Evolutionary conservation across 192 early-diverging fungal genomes (phyloP).

Genomic region (Backusella psychrophila): DNA sequence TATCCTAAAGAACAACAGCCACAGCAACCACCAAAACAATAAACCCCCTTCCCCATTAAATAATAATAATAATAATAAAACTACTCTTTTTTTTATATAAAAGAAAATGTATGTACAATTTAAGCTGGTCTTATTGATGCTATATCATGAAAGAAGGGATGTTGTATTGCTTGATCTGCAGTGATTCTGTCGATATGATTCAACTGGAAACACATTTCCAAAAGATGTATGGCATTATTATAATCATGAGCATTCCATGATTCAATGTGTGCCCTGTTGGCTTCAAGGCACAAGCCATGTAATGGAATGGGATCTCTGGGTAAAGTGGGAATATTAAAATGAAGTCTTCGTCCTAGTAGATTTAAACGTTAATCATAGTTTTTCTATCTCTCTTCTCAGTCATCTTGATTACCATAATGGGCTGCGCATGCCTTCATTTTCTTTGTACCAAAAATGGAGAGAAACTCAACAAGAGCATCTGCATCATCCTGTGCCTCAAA

Average conservation of each 20-base stretch:
- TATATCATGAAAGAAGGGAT: conserved; percentile 60
- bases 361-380: no score
- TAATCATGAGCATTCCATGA: conserved; percentile 40
- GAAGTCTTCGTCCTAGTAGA: conserved; percentile 56
- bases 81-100: neutral
- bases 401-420: conserved; percentile 43
- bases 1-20: neutral
- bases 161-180: conserved; percentile 70
- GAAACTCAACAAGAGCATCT: conserved; percentile 84
- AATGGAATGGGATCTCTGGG: conserved; percentile 28
- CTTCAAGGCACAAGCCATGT: conserved; percentile 34
- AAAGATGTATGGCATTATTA: conserved; percentile 54
- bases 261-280: conserved; percentile 40
- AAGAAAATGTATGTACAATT: neutral
- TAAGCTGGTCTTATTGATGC: neutral
- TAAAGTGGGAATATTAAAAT: conserved; percentile 50
- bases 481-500: conserved; percentile 85
- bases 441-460: conserved; percentile 70
- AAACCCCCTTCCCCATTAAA: neutral
- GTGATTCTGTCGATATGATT: conserved; percentile 66
- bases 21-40: neutral
- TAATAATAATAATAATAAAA: neutral
- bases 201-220: conserved; percentile 57
- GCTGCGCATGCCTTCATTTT: conserved; percentile 73
- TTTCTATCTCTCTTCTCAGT: no score